These are phyloP conservation scores for Apiospora rasikravindrae DNA, from an alignment of 2,329 filamentous ascomycete species.

Conservation along the genomic window DNA sequence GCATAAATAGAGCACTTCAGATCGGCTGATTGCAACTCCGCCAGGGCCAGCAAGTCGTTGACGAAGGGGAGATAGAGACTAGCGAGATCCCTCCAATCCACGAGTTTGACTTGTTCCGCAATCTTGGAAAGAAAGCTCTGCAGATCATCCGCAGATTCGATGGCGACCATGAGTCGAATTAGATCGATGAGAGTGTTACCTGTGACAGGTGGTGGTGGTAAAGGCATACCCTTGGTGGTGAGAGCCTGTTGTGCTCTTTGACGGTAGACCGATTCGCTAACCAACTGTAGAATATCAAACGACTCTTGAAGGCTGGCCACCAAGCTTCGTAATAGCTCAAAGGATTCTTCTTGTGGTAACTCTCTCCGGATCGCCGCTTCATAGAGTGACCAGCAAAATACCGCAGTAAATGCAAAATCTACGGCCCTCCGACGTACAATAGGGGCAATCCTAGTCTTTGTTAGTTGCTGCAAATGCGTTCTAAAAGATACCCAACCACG, in stretches of 20 bases:
- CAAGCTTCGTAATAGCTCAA: background rate
- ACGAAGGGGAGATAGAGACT: background rate
- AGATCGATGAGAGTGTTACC: background rate
- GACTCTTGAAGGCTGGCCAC: background rate
- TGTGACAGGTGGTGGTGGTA: background rate
- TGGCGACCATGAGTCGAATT: background rate
- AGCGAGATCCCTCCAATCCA: background rate
- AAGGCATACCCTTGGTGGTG: background rate
- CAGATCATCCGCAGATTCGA: background rate
- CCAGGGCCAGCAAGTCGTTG: background rate
- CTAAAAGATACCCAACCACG: background rate
- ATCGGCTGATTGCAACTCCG: background rate
- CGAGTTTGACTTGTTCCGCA: background rate
- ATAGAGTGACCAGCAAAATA: conserved; percentile 5
- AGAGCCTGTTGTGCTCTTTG: background rate
- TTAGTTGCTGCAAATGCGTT: background rate
- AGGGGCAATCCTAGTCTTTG: background rate
- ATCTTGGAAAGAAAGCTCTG: background rate
- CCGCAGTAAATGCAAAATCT: conserved; percentile 10
- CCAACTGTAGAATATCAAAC: conserved; percentile 1
- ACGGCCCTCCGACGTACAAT: background rate
- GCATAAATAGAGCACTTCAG: background rate
- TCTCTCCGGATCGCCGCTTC: background rate
- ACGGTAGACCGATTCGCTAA: background rate
- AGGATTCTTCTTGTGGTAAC: background rate